These are phyloP conservation scores for Nidularia pulvinata DNA, from an alignment of 768 basidiomycete genomes.

Conservation along the genomic window DNA sequence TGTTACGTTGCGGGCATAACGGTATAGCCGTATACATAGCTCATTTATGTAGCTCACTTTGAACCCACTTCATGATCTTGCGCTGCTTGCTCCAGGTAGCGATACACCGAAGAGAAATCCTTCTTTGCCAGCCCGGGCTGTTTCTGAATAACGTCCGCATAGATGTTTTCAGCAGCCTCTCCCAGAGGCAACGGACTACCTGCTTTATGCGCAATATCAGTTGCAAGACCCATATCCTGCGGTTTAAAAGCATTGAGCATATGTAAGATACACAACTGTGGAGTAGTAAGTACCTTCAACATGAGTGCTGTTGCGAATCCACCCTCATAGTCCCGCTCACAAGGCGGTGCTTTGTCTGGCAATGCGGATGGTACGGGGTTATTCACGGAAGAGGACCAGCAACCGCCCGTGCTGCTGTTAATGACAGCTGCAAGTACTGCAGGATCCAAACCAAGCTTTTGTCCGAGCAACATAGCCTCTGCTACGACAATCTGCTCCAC, in stretches of 20 bases:
- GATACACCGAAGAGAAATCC: constrained; percentile 85
- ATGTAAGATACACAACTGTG: background rate
- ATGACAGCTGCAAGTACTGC: constrained; percentile 79
- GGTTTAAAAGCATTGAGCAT: constrained; percentile 1
- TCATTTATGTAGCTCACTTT: too few species aligned
- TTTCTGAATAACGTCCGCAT: constrained; percentile 49
- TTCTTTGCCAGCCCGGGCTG: constrained; percentile 62
- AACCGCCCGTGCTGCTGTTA: constrained; percentile 82
- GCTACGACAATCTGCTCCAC: constrained; percentile 82
- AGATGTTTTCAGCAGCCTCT: constrained; percentile 60
- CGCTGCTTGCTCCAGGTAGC: constrained; percentile 43
- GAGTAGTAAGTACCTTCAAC: constrained; percentile 59
- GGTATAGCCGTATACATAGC: too few species aligned
- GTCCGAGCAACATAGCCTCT: constrained; percentile 91
- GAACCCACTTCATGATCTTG: background rate
- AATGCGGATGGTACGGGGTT: constrained; percentile 84
- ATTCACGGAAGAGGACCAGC: constrained; percentile 85
- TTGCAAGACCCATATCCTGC: constrained; percentile 87
- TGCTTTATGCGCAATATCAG: constrained; percentile 50
- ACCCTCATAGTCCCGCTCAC: constrained; percentile 81
- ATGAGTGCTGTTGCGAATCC: constrained; percentile 85
- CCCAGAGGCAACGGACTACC: constrained; percentile 65
- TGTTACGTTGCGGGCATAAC: too few species aligned
- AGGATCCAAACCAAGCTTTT: constrained; percentile 78
- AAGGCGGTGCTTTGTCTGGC: constrained; percentile 73